A percentile compares a stretch with the other conserved stretches of the same genome.
These are phyloP conservation scores for Plasmodium adleri DNA, from an alignment of 169 alveolate species.

Conservation along the genomic window DNA sequence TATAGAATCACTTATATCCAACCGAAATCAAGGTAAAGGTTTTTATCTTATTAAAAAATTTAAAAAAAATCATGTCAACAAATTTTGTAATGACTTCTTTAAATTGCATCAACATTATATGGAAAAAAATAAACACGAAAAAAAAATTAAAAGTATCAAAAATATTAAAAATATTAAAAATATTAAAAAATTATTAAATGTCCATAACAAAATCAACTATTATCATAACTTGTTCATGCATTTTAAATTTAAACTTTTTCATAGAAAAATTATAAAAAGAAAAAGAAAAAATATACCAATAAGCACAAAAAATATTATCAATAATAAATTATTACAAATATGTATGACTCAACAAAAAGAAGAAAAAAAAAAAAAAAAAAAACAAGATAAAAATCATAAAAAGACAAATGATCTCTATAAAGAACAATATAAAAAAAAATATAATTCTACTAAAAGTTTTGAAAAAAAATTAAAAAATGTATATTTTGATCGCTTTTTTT, in stretches of 20 bases:
- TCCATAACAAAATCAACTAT: not conserved
- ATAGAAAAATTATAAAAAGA: constrained; percentile 26
- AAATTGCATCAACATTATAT: constrained; percentile 30
- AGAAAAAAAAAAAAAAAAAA: not conserved
- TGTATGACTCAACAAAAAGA: not conserved
- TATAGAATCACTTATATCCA: constrained; percentile 28
- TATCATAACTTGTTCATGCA: constrained; percentile 12
- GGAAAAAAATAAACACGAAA: constrained; percentile 1
- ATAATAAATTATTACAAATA: not conserved
- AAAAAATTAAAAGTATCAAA: not conserved
- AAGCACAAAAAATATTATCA: constrained; percentile 1
- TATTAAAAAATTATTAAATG: not conserved
- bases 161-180: not conserved
- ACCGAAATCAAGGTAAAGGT: constrained; percentile 71
- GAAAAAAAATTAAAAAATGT: constrained; percentile 28
- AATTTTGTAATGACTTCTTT: constrained; percentile 44
- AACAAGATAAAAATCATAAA: not conserved
- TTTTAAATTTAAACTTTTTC: constrained; percentile 11
- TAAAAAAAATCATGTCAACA: constrained; percentile 25
- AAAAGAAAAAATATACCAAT: constrained; percentile 3
- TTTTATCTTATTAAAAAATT: constrained; percentile 49
- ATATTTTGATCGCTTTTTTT: constrained; percentile 55
- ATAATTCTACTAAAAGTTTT: constrained; percentile 7
- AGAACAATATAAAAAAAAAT: constrained; percentile 3
- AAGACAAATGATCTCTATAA: too few relatives aligned